Conservation (phyloP, 495 filamentous ascomycete genomes). For the Hyaloscypha hepaticicola region DNA sequence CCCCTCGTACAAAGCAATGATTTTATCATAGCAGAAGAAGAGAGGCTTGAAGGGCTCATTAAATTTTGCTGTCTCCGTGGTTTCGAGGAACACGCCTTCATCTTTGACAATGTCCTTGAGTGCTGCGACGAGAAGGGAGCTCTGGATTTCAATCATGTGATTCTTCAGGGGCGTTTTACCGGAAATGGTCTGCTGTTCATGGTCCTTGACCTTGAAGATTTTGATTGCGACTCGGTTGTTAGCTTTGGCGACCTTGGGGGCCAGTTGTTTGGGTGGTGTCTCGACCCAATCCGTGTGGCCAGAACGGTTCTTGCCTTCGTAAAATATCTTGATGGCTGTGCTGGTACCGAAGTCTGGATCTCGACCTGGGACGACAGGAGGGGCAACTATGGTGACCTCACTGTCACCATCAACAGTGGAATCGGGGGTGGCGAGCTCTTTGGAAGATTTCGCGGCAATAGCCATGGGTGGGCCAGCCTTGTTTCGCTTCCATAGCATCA, state of each 20-base stretch:
- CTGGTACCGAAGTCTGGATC: constrained; percentile 27
- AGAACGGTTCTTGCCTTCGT: constrained; percentile 33
- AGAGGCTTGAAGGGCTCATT: constrained; percentile 37
- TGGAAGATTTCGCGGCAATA: not conserved
- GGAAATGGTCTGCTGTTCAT: constrained; percentile 34
- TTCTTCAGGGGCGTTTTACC: constrained; percentile 36
- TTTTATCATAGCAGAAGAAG: constrained; percentile 40
- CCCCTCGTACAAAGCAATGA: constrained; percentile 26
- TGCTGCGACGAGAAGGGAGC: constrained; percentile 35
- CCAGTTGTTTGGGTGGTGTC: constrained; percentile 39
- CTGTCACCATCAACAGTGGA: not conserved
- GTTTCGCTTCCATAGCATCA: not conserved
- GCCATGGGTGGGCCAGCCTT: not conserved
- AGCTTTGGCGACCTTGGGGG: constrained; percentile 35
- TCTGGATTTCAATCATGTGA: constrained; percentile 40
- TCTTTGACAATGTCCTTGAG: constrained; percentile 36
- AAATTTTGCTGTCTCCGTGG: constrained; percentile 36
- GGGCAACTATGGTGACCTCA: not conserved
- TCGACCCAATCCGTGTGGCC: constrained; percentile 39
- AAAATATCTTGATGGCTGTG: constrained; percentile 30
- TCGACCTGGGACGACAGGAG: not conserved
- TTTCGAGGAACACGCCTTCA: constrained; percentile 34
- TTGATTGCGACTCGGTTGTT: constrained; percentile 41
- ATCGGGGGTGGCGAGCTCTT: not conserved
- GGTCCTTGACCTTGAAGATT: constrained; percentile 42